These are phyloP conservation scores for Pugionium cornutum DNA, from an alignment of 345 rosid genomes.

Conservation along the genomic window DNA sequence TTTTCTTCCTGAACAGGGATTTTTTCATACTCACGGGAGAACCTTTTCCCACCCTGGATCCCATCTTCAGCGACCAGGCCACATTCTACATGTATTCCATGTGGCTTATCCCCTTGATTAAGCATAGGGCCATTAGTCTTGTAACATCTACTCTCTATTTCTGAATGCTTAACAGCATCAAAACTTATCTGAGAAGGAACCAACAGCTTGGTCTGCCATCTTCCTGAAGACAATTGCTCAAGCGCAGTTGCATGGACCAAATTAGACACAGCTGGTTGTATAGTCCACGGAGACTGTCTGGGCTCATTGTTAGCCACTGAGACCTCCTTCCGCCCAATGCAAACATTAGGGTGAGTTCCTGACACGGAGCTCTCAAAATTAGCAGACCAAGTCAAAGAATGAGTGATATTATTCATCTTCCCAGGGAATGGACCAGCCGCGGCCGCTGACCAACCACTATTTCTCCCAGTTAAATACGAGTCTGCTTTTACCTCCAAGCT, in stretches of 20 bases:
- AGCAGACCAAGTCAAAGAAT: slow-evolving; percentile 37
- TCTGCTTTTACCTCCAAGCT: slow-evolving; percentile 51
- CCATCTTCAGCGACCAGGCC: slow-evolving; percentile 43
- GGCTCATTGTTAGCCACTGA: slow-evolving; percentile 41
- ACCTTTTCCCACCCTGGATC: slow-evolving; percentile 45
- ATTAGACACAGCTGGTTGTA: slow-evolving; percentile 52
- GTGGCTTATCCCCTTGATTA: slow-evolving; percentile 39
- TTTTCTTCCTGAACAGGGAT: background rate
- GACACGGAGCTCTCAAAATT: slow-evolving; percentile 40
- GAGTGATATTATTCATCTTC: slow-evolving; percentile 44
- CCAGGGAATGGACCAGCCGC: slow-evolving; percentile 43
- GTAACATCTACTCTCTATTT: slow-evolving; percentile 42
- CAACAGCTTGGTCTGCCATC: slow-evolving; percentile 71
- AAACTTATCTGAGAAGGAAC: slow-evolving; percentile 42
- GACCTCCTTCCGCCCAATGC: slow-evolving; percentile 62
- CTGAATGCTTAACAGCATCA: slow-evolving; percentile 52
- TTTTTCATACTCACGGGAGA: slow-evolving; percentile 46
- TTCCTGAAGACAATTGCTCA: slow-evolving; percentile 73
- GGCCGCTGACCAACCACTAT: slow-evolving; percentile 34
- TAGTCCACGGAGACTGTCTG: slow-evolving; percentile 52
- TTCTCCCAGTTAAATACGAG: slow-evolving; percentile 45
- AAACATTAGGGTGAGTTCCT: slow-evolving; percentile 55
- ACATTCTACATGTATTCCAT: slow-evolving; percentile 45
- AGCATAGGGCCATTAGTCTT: slow-evolving; percentile 40
- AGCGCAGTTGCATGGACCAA: slow-evolving; percentile 69